Evolutionary conservation across 1,284 basidiomycete genomes (phyloP).

Genomic region (Ganoderma multipileum): DNA sequence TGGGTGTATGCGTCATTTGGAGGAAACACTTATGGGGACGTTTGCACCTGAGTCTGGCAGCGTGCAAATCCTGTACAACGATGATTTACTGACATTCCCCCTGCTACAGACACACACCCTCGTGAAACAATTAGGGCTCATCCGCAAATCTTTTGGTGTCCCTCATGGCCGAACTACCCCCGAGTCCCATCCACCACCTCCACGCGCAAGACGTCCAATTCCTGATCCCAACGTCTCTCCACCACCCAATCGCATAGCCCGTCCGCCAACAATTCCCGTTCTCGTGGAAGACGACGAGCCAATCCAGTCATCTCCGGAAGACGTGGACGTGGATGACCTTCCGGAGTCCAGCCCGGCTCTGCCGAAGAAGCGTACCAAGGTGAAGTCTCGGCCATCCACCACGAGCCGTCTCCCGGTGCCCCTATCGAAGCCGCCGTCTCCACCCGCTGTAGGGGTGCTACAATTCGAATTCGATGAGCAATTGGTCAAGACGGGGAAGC

Average conservation of each 20-base stretch:
- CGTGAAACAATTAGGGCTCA: slow-evolving; percentile 67
- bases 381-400: slow-evolving; percentile 36
- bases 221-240: slow-evolving; percentile 54
- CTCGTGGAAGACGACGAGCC: slow-evolving; percentile 73
- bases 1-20: background rate
- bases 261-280: slow-evolving; percentile 67
- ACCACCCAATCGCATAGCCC: slow-evolving; percentile 62
- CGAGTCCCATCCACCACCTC: slow-evolving; percentile 51
- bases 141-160: slow-evolving; percentile 66
- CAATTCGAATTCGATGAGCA: slow-evolving; percentile 42
- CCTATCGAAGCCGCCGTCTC: slow-evolving; percentile 45
- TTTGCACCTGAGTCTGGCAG: too few species aligned
- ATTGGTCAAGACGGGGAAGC: slow-evolving; percentile 46
- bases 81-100: too few species aligned
- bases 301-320: slow-evolving; percentile 43
- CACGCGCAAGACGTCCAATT: slow-evolving; percentile 52
- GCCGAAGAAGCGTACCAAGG: slow-evolving; percentile 40
- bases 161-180: slow-evolving; percentile 42
- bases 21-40: too few species aligned
- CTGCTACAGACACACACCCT: slow-evolving; percentile 61
- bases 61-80: too few species aligned
- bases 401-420: slow-evolving; percentile 53
- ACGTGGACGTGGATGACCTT: slow-evolving; percentile 48
- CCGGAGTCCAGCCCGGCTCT: slow-evolving; percentile 44
- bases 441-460: slow-evolving; percentile 34